Evolutionary conservation across 75 land plant genomes (phyloP).

Genomic region (Selaginella moellendorffii): DNA sequence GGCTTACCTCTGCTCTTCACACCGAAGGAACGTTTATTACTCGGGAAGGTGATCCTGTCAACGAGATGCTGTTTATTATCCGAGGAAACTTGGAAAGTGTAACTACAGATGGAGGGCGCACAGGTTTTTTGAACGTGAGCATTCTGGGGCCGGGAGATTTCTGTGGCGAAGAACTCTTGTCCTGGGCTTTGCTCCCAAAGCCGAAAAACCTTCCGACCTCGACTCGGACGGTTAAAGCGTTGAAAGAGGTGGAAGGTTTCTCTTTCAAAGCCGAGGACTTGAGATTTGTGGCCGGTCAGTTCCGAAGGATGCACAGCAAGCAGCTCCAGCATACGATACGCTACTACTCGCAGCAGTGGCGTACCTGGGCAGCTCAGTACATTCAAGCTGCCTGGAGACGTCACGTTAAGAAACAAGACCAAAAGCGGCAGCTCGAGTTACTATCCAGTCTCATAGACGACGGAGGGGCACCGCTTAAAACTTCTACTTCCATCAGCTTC

Average conservation of each 20-base stretch:
- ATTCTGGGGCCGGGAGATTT: constrained; percentile 62
- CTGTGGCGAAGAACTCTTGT: constrained; percentile 75
- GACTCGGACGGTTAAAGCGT: constrained; percentile 48
- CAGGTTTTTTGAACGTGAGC: constrained; percentile 62
- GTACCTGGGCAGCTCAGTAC: constrained; percentile 70
- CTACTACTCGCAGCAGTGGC: constrained; percentile 69
- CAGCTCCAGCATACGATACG: constrained; percentile 69
- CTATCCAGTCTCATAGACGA: not conserved
- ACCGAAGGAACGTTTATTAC: constrained; percentile 59
- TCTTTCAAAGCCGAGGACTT: constrained; percentile 60
- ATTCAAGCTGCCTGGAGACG: constrained; percentile 76
- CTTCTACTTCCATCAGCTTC: constrained; percentile 21
- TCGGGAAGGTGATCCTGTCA: constrained; percentile 78
- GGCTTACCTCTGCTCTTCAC: constrained; percentile 49
- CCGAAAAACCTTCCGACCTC: constrained; percentile 49
- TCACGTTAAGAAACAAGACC: not conserved
- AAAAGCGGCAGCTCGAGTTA: not conserved
- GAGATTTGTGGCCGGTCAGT: constrained; percentile 65
- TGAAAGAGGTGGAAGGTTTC: constrained; percentile 64
- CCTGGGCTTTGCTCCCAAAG: constrained; percentile 70
- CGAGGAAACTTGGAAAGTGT: constrained; percentile 67
- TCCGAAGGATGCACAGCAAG: constrained; percentile 52
- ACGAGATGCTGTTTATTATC: constrained; percentile 76
- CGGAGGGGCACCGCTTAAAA: not conserved
- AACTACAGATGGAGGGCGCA: constrained; percentile 56